Conservation (phyloP, 306 rosid genomes). For the Casuarina cunninghamiana region DNA sequence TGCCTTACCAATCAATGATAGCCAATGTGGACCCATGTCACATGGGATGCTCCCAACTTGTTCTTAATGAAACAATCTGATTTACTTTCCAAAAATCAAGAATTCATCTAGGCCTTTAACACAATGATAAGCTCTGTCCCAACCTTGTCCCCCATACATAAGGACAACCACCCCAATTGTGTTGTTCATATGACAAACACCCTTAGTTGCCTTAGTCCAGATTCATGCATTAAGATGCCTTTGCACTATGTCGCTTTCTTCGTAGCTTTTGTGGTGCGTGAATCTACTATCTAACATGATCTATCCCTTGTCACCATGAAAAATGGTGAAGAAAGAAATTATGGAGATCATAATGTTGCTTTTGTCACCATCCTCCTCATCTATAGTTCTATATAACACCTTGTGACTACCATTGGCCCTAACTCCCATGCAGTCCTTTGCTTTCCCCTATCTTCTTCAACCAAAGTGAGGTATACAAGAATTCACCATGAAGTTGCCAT, state of each 20-base stretch:
- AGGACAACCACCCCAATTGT: slow-evolving; percentile 33
- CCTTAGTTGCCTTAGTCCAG: slow-evolving; percentile 33
- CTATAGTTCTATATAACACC: not conserved
- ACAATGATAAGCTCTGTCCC: slow-evolving; percentile 38
- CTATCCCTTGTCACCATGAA: no score
- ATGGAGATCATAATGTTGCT: not conserved
- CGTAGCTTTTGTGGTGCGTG: slow-evolving; percentile 14
- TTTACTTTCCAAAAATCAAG: not conserved
- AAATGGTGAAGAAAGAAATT: no score
- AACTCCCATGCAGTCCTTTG: not conserved
- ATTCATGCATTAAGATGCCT: slow-evolving; percentile 16
- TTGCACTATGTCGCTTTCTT: not conserved
- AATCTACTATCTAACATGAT: not conserved
- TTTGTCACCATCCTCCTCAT: not conserved
- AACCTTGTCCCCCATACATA: slow-evolving; percentile 36
- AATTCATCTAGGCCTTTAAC: slow-evolving; percentile 8
- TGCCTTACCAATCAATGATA: slow-evolving; percentile 32
- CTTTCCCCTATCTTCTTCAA: no score
- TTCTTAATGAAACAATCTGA: slow-evolving; percentile 11
- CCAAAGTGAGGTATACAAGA: no score
- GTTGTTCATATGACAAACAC: slow-evolving; percentile 30
- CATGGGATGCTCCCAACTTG: slow-evolving; percentile 26
- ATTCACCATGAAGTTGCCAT: no score
- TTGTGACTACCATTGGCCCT: not conserved
- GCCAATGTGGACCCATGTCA: slow-evolving; percentile 38